Conservation (phyloP, 2,329 filamentous ascomycete species). For the Alternaria angustiovoidea region DNA sequence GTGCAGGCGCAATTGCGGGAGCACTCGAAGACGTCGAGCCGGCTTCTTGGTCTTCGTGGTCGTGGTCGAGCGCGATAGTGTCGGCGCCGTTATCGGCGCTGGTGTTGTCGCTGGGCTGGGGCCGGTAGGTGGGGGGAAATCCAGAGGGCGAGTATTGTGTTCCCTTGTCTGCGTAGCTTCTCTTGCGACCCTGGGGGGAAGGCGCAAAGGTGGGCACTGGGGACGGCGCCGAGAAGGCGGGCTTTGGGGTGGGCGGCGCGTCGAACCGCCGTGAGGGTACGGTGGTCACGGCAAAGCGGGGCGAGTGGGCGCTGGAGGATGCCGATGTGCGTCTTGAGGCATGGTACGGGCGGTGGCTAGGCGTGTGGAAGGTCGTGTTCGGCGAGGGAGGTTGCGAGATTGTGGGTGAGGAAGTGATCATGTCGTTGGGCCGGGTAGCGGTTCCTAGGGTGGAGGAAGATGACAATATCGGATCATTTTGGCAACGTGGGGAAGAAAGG, state of each 20-base stretch:
- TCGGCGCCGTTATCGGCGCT: neutral
- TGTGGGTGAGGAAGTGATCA: conserved; percentile 50
- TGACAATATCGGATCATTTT: conserved; percentile 15
- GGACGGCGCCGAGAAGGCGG: conserved; percentile 32
- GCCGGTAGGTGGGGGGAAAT: conserved; percentile 54
- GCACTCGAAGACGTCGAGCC: conserved; percentile 18
- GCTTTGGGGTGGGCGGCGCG: conserved; percentile 33
- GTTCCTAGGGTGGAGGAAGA: conserved; percentile 14
- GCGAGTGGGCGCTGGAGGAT: conserved; percentile 41
- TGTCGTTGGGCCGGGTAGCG: conserved; percentile 26
- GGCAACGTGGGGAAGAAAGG: conserved; percentile 21
- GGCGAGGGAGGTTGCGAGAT: conserved; percentile 50
- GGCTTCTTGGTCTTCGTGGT: conserved; percentile 10
- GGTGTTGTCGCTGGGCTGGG: conserved; percentile 15
- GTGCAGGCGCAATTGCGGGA: conserved; percentile 29
- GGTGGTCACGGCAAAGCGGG: conserved; percentile 45
- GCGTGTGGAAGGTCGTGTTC: conserved; percentile 45
- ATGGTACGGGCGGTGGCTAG: conserved; percentile 43
- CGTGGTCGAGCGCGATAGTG: neutral
- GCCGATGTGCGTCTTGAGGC: conserved; percentile 44
- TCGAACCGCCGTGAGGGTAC: conserved; percentile 40
- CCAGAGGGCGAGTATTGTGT: conserved; percentile 65
- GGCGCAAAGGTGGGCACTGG: conserved; percentile 31
- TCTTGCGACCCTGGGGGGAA: conserved; percentile 41
- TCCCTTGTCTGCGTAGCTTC: conserved; percentile 57